Evolutionary conservation across 257 asterid genomes (phyloP), one percentile per base, ranked within the genome.

Genomic region (Solanum arcanum): DNA sequence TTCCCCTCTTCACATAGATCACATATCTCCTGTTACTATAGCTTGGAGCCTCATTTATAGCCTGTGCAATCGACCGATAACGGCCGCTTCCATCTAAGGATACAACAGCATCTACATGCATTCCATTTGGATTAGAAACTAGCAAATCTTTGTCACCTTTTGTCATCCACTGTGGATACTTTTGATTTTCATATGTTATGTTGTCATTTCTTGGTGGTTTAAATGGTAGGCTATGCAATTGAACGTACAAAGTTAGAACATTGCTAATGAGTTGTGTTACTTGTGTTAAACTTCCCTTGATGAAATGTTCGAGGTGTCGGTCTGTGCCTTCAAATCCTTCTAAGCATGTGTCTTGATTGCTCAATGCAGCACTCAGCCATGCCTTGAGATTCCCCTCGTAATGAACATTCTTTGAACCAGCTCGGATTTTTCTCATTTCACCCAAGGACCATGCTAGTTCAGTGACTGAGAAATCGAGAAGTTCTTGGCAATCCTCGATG

Each of bases 311-410:
- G 8, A 95, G 94, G 76, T 90, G 95, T 10, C 94, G 89, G 41
- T 97, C 98, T 1, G 99, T 97, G 41, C 99, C 99, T 86, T 94
- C 96, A 14, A 97, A 97, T 41, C 99, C 99, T 88, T 97, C 99
- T 2, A 97, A 92, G 89, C 99, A 97, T 0, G 99, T 97, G 87
- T 97, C 98, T 88, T 97, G 99, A 89, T 97, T 97, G 96, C 99
- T 94, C 15, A 97, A 90, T 2, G 98, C 98, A 7, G 98, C 99
- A 86, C 99, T 97, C 2, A 97, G 91, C 99, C 99, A 97, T 0
- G 99, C 98, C 92, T 94, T 97, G 3, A 97, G 93, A 86, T 94
- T 95, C 27, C 97, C 98, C 52, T 90, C 94, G 2, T 91, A 88
- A 70, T 89, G 92, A 9, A 89, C 86, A 90, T 74, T 87, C 66